These are phyloP conservation scores for Colletotrichum noveboracense DNA, from an alignment of 2,329 filamentous ascomycete species.

Conservation along the genomic window DNA sequence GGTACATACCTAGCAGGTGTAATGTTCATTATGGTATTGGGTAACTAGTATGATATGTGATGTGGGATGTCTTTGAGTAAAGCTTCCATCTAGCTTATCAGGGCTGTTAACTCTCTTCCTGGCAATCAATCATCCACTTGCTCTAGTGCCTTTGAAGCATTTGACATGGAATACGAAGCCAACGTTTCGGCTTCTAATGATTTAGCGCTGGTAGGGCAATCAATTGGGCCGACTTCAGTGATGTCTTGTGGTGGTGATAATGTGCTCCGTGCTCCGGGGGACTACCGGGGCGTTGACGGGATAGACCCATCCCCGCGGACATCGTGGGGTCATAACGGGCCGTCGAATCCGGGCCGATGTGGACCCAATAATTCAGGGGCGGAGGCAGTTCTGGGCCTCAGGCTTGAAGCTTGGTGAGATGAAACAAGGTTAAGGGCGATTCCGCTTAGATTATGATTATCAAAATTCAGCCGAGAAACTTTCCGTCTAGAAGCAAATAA, in stretches of 20 bases:
- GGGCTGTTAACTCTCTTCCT: not conserved
- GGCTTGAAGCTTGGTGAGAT: not conserved
- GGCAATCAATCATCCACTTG: not conserved
- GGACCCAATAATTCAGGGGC: not conserved
- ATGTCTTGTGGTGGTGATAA: not conserved
- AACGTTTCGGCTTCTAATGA: not conserved
- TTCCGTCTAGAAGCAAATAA: not conserved
- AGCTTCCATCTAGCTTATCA: not conserved
- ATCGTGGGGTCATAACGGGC: not conserved
- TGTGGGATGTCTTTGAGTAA: not conserved
- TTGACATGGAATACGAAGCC: not conserved
- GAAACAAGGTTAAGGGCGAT: not conserved
- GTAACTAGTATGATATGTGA: not conserved
- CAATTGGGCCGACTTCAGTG: not conserved
- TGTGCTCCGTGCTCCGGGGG: not conserved
- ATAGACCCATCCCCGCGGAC: not conserved
- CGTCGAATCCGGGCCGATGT: not conserved
- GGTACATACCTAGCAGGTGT: not conserved
- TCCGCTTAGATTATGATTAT: not conserved
- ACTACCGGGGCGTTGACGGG: not conserved
- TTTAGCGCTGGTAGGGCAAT: not conserved
- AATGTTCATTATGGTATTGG: not conserved
- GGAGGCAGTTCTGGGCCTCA: not conserved
- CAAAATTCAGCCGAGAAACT: not conserved
- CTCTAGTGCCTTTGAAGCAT: not conserved